Evolutionary conservation across 179 eudicot genomes (phyloP), one percentile per base, ranked within the genome.

Genomic region (Spinacia oleracea): DNA sequence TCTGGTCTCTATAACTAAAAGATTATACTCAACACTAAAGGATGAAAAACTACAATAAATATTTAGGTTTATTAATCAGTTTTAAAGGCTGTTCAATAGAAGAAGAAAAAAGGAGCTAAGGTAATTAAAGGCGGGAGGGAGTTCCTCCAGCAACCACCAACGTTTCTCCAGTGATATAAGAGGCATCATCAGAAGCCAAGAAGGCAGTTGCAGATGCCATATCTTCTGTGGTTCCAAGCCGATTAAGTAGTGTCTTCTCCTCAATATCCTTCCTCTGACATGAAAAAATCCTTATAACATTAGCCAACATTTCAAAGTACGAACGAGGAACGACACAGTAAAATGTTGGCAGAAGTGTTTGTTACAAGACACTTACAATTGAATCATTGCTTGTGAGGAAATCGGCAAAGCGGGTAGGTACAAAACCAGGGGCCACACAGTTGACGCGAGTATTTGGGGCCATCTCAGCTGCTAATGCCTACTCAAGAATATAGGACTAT

Each of bases 151-250:
- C 92, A 67, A 95, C 90, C 20, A 91, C 92, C 72, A 95, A 56
- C 6, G 91, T 91, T 87, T 95, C 98, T 63, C 97, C 98, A n/a
- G 98, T 95, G 23, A 95, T 87, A 78, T 90, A 93, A 27, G 98
- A 78, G 51, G 98, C 98, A 43, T 92, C 98, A 72, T 93, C 93
- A 29, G 98, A 93, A 74, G 93, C 94, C 84, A 93, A 72, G 79
- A 89, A 93, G 35, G 98, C 93, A 9, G 82, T 74, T 72, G 98
- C 98, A 14, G 91, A 92, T 50, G 90, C 98, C 91, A 95, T 93
- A 80, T 95, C 98, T 83, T 85, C 86, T 29, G 97, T 85, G 23
- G 92, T 93, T 77, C 98, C 98, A 53, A 93, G 93, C 70, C 98
- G 83, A 34, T 91, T 88, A 31, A 95, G 88, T 46, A 88, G 50